These are phyloP conservation scores for Rhododendron ferrugineum DNA, from an alignment of 148 eudicot genomes.

Conservation along the genomic window DNA sequence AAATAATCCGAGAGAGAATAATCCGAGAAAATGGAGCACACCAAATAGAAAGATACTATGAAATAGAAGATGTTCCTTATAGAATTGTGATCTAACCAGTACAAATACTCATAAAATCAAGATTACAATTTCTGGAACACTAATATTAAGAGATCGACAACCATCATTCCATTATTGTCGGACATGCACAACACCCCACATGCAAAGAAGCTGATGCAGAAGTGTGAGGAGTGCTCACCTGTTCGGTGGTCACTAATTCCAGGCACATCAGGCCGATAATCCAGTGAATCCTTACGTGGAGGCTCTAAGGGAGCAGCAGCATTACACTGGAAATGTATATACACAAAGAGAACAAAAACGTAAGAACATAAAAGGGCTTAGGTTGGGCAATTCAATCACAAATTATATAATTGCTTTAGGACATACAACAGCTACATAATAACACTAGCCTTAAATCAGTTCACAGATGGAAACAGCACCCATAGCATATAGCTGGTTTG, in stretches of 20 bases:
- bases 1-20: not conserved
- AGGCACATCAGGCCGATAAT: slow-evolving; percentile 49
- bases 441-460: not conserved
- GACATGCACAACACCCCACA: not conserved
- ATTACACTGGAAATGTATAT: slow-evolving; percentile 27
- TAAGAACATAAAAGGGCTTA: not conserved
- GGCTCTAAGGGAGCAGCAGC: slow-evolving; percentile 32
- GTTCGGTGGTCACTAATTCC: slow-evolving; percentile 52
- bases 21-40: not conserved
- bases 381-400: not conserved
- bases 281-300: slow-evolving; percentile 21
- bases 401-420: not conserved
- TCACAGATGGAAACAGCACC: not conserved
- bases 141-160: not conserved
- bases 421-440: not conserved
- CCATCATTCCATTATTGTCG: not conserved
- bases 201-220: not conserved
- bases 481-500: not conserved
- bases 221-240: slow-evolving; percentile 38
- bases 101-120: not conserved
- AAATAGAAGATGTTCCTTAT: not conserved
- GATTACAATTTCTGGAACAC: not conserved
- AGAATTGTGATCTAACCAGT: not conserved
- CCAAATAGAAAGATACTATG: not conserved
- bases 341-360: not conserved